A percentile compares a stretch with the other conserved stretches of the same genome.
Evolutionary conservation across 1,139 yeast genomes (phyloP).

Genomic region (Blastobotrys raffinosifermentans): DNA sequence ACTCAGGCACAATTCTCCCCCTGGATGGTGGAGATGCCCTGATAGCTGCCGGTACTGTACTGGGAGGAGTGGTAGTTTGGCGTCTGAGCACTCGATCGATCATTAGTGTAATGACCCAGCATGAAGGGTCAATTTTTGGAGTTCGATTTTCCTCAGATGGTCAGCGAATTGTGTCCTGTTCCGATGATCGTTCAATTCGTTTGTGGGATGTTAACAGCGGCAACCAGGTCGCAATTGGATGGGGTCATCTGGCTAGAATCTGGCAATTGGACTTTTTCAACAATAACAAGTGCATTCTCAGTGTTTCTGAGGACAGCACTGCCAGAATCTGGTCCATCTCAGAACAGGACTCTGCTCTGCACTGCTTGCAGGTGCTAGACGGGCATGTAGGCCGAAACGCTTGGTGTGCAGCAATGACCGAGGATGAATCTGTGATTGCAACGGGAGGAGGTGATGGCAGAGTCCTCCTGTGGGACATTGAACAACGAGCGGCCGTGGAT

Average conservation of each 20-base stretch:
- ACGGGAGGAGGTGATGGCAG: slow-evolving; percentile 88
- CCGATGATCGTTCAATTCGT: slow-evolving; percentile 87
- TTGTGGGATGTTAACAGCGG: slow-evolving; percentile 61
- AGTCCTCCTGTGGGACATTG: slow-evolving; percentile 54
- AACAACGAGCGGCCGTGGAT: slow-evolving; percentile 24
- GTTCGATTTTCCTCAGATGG: slow-evolving; percentile 59
- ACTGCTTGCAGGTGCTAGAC: slow-evolving; percentile 45
- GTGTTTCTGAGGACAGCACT: slow-evolving; percentile 88
- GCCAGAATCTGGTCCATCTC: slow-evolving; percentile 65
- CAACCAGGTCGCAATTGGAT: slow-evolving; percentile 62
- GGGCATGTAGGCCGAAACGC: slow-evolving; percentile 81
- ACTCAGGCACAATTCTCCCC: slow-evolving; percentile 71
- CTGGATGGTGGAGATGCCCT: slow-evolving; percentile 39
- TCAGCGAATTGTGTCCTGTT: slow-evolving; percentile 63
- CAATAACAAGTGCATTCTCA: slow-evolving; percentile 37
- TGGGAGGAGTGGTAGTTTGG: slow-evolving; percentile 86
- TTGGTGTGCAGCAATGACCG: slow-evolving; percentile 72
- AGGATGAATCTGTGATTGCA: slow-evolving; percentile 44
- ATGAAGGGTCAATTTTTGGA: slow-evolving; percentile 88
- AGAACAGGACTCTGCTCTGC: slow-evolving; percentile 29
- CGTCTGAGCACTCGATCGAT: slow-evolving; percentile 36
- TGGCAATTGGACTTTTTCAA: slow-evolving; percentile 69
- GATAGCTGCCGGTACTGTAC: slow-evolving; percentile 87
- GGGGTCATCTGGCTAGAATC: slow-evolving; percentile 96
- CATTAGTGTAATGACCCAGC: slow-evolving; percentile 56